These are phyloP conservation scores for Globisporangium canariense DNA, from an alignment of 352 stramenopile species.

Conservation along the genomic window DNA sequence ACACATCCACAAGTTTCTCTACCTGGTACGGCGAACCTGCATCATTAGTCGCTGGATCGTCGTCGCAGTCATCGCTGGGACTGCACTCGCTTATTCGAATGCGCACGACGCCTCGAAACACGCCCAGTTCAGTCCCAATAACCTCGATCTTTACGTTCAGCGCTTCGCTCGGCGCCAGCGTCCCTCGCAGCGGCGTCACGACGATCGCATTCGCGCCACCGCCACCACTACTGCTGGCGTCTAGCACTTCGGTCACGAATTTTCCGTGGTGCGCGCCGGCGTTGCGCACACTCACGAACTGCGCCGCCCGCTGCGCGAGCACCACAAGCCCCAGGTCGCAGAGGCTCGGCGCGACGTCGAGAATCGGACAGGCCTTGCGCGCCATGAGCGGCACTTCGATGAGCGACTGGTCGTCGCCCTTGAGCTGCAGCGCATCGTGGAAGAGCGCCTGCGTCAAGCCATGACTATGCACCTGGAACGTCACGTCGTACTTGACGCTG, in stretches of 20 bases:
- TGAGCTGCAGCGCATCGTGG: conserved; percentile 58
- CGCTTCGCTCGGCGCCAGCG: conserved; percentile 27
- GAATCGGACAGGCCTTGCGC: conserved; percentile 40
- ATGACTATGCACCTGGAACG: conserved; percentile 33
- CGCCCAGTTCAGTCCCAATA: conserved; percentile 28
- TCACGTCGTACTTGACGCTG: conserved; percentile 55
- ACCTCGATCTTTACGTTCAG: conserved; percentile 51
- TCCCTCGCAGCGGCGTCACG: conserved; percentile 32
- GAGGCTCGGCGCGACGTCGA: conserved; percentile 49
- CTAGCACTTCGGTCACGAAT: conserved; percentile 56
- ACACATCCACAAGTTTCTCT: conserved; percentile 81
- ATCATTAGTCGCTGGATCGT: not conserved
- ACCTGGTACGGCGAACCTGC: conserved; percentile 13
- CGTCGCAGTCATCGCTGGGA: conserved; percentile 9
- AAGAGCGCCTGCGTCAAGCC: conserved; percentile 29
- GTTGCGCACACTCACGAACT: conserved; percentile 58
- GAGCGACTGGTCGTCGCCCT: conserved; percentile 49
- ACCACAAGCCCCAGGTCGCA: conserved; percentile 73
- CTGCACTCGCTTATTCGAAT: conserved; percentile 37
- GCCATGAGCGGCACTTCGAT: conserved; percentile 67
- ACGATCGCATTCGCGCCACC: not conserved
- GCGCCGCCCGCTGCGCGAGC: conserved; percentile 44
- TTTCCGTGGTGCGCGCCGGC: conserved; percentile 29
- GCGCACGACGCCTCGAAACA: conserved; percentile 40
- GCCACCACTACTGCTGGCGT: conserved; percentile 4